Base-by-base conservation (phyloP, 257 asterid species). In the Solanum medicagineum region DNA sequence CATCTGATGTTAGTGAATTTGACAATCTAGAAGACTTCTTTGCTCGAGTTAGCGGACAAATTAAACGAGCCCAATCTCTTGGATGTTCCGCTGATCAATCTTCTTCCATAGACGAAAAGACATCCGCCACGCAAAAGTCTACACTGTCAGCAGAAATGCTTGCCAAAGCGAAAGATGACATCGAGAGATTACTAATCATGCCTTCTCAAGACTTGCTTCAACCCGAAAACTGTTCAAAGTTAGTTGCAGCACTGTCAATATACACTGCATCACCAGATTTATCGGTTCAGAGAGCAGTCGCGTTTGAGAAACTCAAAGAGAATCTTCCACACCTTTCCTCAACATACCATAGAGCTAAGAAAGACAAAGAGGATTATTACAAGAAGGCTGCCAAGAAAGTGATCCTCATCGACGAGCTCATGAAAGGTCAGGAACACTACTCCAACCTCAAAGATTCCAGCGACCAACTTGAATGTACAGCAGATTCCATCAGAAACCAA, bases 331-430 rank as follows among this genome's bases (percentile, higher is more conserved):
- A 40, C n/a, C 57, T 81, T 22, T 81, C 84, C 73, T 81, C 84
- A 20, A 57, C 6, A 0, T 57, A 10, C 22, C 5, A 17, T 20
- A 57, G 55, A 57, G 84, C 84, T 20, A 57, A 40, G 5, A 14
- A 81, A 9, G 84, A 81, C 56, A 24, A 59, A 57, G 84, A 59
- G 36, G 56, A 81, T 45, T 81, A 81, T 59, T 54, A 81, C 66
- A 81, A 81, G 40, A 81, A 32, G 42, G 84, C 69, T 40, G 73
- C 84, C 40, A 81, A 81, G 84, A 81, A 81, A 81, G 40, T 81
- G 42, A 8, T 81, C 73, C 22, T 81, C 36, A 12, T 81, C 16
- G 84, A 81, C 19, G 84, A 81, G 56, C 84, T 81, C 73, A 22
- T 42, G 0, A 59, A 57, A 62, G 73, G 73, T 56, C 73, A 60